Evolutionary conservation across 257 asterid species (phyloP).

Genomic region (Marsdenia floribunda): DNA sequence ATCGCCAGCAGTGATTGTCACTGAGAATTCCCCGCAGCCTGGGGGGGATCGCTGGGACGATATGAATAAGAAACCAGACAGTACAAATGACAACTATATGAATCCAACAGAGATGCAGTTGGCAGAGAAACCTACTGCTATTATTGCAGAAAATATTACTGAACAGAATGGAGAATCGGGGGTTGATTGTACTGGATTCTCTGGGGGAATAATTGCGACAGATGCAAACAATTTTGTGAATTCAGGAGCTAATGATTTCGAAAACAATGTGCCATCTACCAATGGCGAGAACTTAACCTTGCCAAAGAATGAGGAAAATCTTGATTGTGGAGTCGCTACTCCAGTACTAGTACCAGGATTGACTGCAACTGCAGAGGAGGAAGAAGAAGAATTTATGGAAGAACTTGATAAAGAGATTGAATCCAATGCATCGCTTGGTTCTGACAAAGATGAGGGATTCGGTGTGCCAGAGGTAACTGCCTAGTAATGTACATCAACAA

Average conservation of each 20-base stretch:
- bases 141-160: constrained; percentile 14
- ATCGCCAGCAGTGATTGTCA: constrained; percentile 21
- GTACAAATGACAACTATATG: background rate
- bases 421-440: constrained; percentile 16
- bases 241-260: background rate
- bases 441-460: constrained; percentile 25
- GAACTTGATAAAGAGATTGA: constrained; percentile 19
- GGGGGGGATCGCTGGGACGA: constrained; percentile 10
- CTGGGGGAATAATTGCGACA: constrained; percentile 2
- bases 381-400: constrained; percentile 19
- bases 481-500: constrained; percentile 16
- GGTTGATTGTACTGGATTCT: constrained; percentile 7
- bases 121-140: constrained; percentile 19
- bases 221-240: background rate
- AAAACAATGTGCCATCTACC: constrained; percentile 1
- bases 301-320: constrained; percentile 20
- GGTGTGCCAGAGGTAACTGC: constrained; percentile 44
- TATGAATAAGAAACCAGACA: background rate
- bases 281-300: constrained; percentile 4
- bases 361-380: constrained; percentile 25
- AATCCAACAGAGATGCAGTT: background rate
- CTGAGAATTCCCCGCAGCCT: constrained; percentile 25
- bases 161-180: constrained; percentile 17
- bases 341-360: constrained; percentile 65
- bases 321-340: constrained; percentile 23